Evolutionary conservation across 1,139 yeast genomes (phyloP).

Genomic region (Starmera stellimalicola): DNA sequence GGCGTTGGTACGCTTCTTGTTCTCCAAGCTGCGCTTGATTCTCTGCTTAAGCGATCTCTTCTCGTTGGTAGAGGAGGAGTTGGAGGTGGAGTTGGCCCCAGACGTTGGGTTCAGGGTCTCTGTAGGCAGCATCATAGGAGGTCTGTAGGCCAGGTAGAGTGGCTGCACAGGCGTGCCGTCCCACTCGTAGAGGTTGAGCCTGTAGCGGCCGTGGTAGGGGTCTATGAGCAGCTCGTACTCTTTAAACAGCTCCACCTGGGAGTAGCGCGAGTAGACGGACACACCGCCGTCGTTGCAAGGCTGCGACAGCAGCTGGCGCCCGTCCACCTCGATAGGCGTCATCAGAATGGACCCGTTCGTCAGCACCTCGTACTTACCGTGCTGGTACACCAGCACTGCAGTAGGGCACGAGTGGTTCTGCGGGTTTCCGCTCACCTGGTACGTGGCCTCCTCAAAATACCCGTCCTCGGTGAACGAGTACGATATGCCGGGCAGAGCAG

Average conservation of each 20-base stretch:
- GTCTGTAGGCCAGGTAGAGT: conserved; percentile 80
- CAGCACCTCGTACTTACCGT: conserved; percentile 64
- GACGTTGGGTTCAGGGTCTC: conserved; percentile 80
- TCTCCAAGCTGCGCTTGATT: conserved; percentile 68
- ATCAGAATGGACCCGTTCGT: conserved; percentile 60
- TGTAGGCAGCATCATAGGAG: conserved; percentile 96
- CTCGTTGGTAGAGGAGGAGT: conserved; percentile 20
- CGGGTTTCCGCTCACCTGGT: conserved; percentile 67
- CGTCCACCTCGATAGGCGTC: conserved; percentile 77
- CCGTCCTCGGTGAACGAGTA: conserved; percentile 92
- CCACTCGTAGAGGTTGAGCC: conserved; percentile 63
- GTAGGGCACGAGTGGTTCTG: conserved; percentile 70
- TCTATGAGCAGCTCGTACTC: conserved; percentile 56
- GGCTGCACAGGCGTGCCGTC: conserved; percentile 87
- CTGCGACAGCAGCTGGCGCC: conserved; percentile 80
- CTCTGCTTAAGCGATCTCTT: conserved; percentile 30
- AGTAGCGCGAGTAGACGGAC: conserved; percentile 64
- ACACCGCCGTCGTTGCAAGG: conserved; percentile 60
- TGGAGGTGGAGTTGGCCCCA: conserved; percentile 29
- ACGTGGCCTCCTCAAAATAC: conserved; percentile 79
- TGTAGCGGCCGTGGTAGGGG: conserved; percentile 73
- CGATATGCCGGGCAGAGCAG: conserved; percentile 89
- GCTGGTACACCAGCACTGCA: conserved; percentile 80
- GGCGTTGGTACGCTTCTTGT: conserved; percentile 73
- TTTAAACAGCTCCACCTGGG: conserved; percentile 53